phyloP scores from a whole-genome alignment of 116 monocot species.

The Thalassia testudinum region DNA sequence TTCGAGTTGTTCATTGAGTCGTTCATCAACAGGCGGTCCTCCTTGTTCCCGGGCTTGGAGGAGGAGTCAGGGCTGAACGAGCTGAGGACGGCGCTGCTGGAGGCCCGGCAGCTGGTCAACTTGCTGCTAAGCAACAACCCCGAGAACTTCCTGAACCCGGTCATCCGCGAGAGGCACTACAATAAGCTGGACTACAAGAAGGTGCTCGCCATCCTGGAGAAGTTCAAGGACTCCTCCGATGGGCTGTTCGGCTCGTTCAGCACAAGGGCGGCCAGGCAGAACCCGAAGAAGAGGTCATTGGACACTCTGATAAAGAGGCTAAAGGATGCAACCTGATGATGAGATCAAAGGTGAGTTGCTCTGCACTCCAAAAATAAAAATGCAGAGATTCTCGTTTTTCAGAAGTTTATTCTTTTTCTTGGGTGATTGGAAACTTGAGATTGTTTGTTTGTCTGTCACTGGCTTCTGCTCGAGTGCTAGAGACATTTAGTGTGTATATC shows the following conservation, averaged over 20 bases:
- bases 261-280: conserved; percentile 46
- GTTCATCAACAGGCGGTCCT: no score
- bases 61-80: conserved; percentile 32
- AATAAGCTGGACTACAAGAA: conserved; percentile 86
- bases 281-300: conserved; percentile 82
- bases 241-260: conserved; percentile 76
- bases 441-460: no score
- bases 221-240: conserved; percentile 86
- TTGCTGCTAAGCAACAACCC: conserved; percentile 71
- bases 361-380: conserved; percentile 5
- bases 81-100: conserved; percentile 44
- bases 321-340: conserved; percentile 73
- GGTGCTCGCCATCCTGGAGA: conserved; percentile 63
- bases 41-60: conserved; percentile 22
- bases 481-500: conserved; percentile 58
- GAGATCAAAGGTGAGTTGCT: conserved; percentile 23
- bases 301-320: conserved; percentile 90
- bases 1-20: conserved; percentile 76
- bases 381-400: conserved; percentile 57
- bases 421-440: conserved; percentile 26
- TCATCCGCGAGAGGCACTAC: conserved; percentile 87
- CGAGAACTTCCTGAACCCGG: conserved; percentile 81
- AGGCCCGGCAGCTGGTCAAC: conserved; percentile 88
- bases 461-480: conserved; percentile 62
- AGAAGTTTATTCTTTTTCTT: conserved; percentile 54